Conservation (phyloP, 83 land plant species). For the Isoetes engelmannii region DNA sequence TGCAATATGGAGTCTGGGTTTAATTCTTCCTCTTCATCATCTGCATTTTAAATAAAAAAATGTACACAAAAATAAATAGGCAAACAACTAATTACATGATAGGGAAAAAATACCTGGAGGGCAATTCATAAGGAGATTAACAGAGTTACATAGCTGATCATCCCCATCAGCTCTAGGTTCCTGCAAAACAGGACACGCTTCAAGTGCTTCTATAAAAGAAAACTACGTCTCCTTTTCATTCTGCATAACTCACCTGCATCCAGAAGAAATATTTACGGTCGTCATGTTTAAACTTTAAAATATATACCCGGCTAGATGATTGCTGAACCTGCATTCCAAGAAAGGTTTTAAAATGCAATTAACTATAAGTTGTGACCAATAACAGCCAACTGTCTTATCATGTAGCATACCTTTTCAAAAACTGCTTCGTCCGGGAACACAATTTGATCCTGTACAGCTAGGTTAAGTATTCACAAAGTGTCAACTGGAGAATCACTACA, state of each 20-base stretch:
- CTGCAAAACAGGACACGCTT: slow-evolving; percentile 27
- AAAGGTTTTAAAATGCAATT: not conserved
- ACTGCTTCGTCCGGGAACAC: slow-evolving; percentile 87
- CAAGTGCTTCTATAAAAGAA: not conserved
- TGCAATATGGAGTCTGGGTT: not conserved
- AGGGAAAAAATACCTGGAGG: slow-evolving; percentile 37
- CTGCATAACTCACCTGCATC: slow-evolving; percentile 72
- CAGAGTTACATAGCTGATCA: slow-evolving; percentile 37
- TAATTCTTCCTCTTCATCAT: slow-evolving; percentile 10
- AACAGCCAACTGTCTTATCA: not conserved
- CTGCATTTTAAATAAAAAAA: not conserved
- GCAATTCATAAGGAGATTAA: slow-evolving; percentile 51
- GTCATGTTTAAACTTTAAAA: slow-evolving; percentile 79
- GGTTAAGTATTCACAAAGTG: not conserved
- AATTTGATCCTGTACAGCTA: slow-evolving; percentile 62
- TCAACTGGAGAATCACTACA: not conserved
- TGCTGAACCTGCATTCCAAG: slow-evolving; percentile 54
- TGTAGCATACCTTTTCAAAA: slow-evolving; percentile 74
- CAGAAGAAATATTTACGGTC: slow-evolving; percentile 82
- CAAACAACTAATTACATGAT: too few relatives aligned
- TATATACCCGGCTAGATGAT: slow-evolving; percentile 75
- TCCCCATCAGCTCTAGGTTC: slow-evolving; percentile 27
- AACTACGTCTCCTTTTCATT: not conserved
- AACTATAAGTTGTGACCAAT: not conserved
- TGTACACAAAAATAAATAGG: not conserved